phyloP scores from a whole-genome alignment of 805 yeast species.

The Candida suzukii region DNA sequence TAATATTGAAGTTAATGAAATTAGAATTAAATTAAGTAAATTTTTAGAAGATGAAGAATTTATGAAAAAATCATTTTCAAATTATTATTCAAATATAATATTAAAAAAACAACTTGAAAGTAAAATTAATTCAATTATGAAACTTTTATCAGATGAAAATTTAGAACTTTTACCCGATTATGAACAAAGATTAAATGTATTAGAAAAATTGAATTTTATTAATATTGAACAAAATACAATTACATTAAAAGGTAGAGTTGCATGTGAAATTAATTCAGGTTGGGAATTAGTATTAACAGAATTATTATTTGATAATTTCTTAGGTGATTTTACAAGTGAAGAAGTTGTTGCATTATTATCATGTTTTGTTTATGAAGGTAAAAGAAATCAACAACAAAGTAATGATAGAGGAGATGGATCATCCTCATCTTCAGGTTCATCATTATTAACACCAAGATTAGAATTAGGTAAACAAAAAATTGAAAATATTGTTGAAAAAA shows the following conservation, averaged over 20 bases:
- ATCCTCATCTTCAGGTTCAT: too few relatives aligned
- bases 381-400: slow-evolving; percentile 23
- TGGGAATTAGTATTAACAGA: slow-evolving; percentile 90
- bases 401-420: slow-evolving; percentile 27
- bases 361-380: slow-evolving; percentile 89
- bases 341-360: slow-evolving; percentile 94
- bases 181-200: slow-evolving; percentile 77
- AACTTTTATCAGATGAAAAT: slow-evolving; percentile 76
- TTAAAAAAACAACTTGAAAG: slow-evolving; percentile 37
- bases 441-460: slow-evolving; percentile 63
- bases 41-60: slow-evolving; percentile 20
- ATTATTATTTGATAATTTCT: slow-evolving; percentile 80
- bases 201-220: slow-evolving; percentile 72
- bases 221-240: slow-evolving; percentile 66
- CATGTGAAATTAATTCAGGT: slow-evolving; percentile 87
- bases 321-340: slow-evolving; percentile 90
- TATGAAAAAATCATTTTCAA: slow-evolving; percentile 6
- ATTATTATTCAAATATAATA: slow-evolving; percentile 26
- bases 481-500: slow-evolving; percentile 57
- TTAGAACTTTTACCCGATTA: slow-evolving; percentile 89
- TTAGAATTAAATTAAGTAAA: slow-evolving; percentile 17
- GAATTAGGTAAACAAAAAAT: slow-evolving; percentile 66
- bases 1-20: slow-evolving; percentile 28
- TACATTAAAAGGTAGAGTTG: slow-evolving; percentile 83
- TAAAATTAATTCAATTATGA: slow-evolving; percentile 49